Evolutionary conservation across 345 rosid species (phyloP).

Genomic region (Boechera retrofracta): DNA sequence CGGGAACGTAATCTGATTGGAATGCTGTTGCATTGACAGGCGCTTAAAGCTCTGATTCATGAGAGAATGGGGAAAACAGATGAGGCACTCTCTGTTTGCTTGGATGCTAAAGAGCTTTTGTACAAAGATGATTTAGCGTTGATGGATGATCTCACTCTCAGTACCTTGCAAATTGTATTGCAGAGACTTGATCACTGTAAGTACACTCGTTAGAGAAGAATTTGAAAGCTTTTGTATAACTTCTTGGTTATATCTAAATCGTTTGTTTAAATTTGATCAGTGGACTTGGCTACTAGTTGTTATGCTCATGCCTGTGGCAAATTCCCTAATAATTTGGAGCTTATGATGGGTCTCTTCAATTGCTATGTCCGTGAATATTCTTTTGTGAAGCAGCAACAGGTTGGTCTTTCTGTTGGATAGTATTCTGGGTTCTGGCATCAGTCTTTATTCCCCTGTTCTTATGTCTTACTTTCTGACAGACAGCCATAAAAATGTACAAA

Average conservation of each 20-base stretch:
- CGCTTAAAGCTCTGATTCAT: constrained; percentile 79
- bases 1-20: constrained; percentile 9
- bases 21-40: constrained; percentile 50
- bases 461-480: constrained; percentile 60
- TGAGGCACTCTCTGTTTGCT: constrained; percentile 70
- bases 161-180: constrained; percentile 88
- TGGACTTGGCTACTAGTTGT: constrained; percentile 94
- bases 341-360: constrained; percentile 97
- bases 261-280: constrained; percentile 46
- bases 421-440: neutral
- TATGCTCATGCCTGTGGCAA: constrained; percentile 86
- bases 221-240: neutral
- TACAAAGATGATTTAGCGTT: constrained; percentile 68
- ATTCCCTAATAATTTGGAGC: constrained; percentile 78
- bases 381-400: constrained; percentile 98
- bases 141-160: constrained; percentile 97
- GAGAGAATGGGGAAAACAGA: constrained; percentile 92
- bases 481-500: constrained; percentile 97
- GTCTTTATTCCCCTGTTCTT: constrained; percentile 18
- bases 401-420: constrained; percentile 43
- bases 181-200: constrained; percentile 93
- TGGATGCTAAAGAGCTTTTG: constrained; percentile 76
- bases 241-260: constrained; percentile 15
- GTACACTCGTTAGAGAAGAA: constrained; percentile 39
- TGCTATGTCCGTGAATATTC: constrained; percentile 94